phyloP scores from a whole-genome alignment of 2,329 filamentous ascomycete genomes.

The Hypomyces perniciosus region DNA sequence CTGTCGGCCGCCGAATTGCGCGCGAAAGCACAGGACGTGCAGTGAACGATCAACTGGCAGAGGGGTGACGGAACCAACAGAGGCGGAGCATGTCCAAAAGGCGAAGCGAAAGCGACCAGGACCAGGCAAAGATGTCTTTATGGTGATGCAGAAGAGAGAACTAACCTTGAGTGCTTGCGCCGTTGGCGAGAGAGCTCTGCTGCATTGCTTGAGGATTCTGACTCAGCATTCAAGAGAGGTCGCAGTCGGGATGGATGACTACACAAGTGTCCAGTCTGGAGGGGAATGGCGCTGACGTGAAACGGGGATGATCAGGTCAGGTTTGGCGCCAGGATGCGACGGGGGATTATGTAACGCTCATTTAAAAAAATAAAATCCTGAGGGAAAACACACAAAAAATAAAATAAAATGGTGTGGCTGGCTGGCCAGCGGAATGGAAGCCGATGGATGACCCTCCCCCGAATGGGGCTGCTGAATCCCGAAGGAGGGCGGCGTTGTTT shows the following conservation, averaged over 20 bases:
- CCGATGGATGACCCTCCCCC: background rate
- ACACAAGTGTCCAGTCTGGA: slow-evolving; percentile 1
- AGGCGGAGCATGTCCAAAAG: background rate
- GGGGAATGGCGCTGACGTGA: slow-evolving; percentile 11
- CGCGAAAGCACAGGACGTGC: background rate
- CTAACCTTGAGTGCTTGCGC: slow-evolving; percentile 15
- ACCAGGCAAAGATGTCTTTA: background rate
- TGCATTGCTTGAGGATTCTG: slow-evolving; percentile 15
- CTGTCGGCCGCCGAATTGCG: slow-evolving; percentile 4
- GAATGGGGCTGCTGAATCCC: background rate
- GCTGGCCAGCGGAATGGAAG: background rate
- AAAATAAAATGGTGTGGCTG: slow-evolving; percentile 14
- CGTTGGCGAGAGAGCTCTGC: slow-evolving; percentile 14
- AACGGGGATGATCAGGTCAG: slow-evolving; percentile 7
- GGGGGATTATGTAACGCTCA: slow-evolving; percentile 13
- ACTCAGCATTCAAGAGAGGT: slow-evolving; percentile 12
- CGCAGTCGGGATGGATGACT: slow-evolving; percentile 9
- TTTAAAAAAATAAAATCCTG: background rate
- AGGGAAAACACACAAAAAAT: background rate
- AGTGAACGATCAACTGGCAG: background rate
- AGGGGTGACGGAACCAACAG: background rate
- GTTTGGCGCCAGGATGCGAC: slow-evolving; percentile 9
- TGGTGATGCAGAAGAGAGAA: background rate
- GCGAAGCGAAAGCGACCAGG: background rate
- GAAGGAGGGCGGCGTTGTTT: too few species aligned